Percentiles rank a stretch among this genome's conserved stretches.
Conservation (phyloP, 2,329 filamentous ascomycete genomes). For the Cladobotryum protrusum region DNA sequence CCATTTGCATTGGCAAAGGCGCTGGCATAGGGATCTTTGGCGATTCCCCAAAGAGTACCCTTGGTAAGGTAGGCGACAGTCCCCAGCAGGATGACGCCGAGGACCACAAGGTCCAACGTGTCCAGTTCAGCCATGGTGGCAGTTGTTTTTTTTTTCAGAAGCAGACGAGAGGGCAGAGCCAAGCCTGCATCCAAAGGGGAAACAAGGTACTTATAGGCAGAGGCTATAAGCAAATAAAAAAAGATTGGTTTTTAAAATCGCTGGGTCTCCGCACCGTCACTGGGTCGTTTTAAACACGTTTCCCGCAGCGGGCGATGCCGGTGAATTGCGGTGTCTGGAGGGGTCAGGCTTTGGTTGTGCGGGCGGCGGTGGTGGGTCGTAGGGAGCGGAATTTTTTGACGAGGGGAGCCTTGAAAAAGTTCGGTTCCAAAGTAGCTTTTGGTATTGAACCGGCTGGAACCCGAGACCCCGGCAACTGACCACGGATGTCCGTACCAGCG, state of each 20-base stretch:
- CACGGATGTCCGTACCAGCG: too few species aligned
- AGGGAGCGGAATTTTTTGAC: too few species aligned
- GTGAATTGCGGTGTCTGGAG: not conserved
- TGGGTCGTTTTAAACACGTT: not conserved
- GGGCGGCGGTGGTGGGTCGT: not conserved
- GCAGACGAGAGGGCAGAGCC: not conserved
- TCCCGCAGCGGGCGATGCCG: not conserved
- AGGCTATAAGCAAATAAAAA: too few species aligned
- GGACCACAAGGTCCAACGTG: conserved; percentile 89
- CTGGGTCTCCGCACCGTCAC: not conserved
- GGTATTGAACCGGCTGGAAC: too few species aligned
- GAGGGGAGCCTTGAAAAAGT: too few species aligned
- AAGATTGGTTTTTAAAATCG: not conserved
- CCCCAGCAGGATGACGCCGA: conserved; percentile 75
- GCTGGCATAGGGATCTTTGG: conserved; percentile 81
- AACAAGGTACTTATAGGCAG: not conserved
- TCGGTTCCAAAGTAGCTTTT: too few species aligned
- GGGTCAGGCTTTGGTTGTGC: not conserved
- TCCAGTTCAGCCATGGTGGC: conserved; percentile 87
- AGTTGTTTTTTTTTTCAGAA: conserved; percentile 25
- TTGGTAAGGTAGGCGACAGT: conserved; percentile 97
- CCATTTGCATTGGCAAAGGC: conserved; percentile 64
- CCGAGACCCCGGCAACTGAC: too few species aligned
- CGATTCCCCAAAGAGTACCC: conserved; percentile 84
- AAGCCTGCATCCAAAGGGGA: not conserved